Evolutionary conservation across 176 grass and related monocot species (phyloP), one percentile per base, ranked within the genome.

Genomic region (Melocanna baccifera): DNA sequence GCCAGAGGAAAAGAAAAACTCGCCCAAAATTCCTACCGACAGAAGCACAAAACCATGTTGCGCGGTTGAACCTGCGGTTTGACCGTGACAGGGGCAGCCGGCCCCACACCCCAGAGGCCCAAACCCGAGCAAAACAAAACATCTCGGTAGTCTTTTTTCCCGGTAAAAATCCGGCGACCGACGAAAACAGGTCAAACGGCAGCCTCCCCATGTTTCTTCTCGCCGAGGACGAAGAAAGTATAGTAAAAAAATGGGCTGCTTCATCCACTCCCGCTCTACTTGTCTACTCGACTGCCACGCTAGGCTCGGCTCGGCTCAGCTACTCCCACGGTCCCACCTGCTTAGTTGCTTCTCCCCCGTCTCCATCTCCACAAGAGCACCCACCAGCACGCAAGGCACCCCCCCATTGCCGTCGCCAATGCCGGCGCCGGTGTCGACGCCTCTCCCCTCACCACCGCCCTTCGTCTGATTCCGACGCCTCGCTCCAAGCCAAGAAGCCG

Each of bases 261-360:
- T 39, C 43, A n/a, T 75, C 43, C 43, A 51, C 69, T 63, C 25
- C 9, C 28, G 16, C 78, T 23, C 28, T 32, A 30, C 8, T 12
- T 1, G 3, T 39, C 64, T 19, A 22, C 18, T 40, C 8, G 0
- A 9, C 62, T 30, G 29, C 78, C 45, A 28, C 11, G 71, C 71
- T 66, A 61, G 14, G 70, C 72, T 56, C 62, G 45, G 34, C 73
- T 66, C 72, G 14, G 70, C 72, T 56, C 62, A 57, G 34, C 73
- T 69, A 77, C 73, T 56, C 39, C 83, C 26, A 85, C 83, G 69
- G 63, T 56, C 39, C 83, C 26, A 85, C 83, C 69, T 28, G 48
- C 82, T 55, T 12, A 12, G 73, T 22, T 29, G 39, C 57, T 30
- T 19, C 28, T 55, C 22, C 9, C 70, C 43, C 55, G 2, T 11